phyloP scores from a whole-genome alignment of 2,329 filamentous ascomycete species.

The Fusarium sterilihyphosum region DNA sequence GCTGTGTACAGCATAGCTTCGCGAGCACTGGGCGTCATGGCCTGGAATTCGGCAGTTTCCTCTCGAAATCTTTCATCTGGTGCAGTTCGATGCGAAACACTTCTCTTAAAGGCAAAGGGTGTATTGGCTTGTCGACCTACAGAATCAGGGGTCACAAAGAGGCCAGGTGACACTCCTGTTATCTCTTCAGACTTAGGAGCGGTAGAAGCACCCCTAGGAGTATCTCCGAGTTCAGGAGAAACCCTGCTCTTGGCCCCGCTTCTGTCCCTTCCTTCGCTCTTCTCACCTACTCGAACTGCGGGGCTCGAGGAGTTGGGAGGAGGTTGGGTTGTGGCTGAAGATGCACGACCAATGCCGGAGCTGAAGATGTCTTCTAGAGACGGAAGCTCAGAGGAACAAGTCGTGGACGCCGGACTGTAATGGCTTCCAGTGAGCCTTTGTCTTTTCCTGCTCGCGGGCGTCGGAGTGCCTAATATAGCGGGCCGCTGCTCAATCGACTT shows the following conservation, averaged over 20 bases:
- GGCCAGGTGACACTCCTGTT: background rate
- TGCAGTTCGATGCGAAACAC: fast-evolving
- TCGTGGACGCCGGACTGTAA: background rate
- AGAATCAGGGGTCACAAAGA: background rate
- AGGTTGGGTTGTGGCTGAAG: background rate
- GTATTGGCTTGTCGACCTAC: background rate
- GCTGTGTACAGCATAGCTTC: background rate
- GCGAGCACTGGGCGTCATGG: background rate
- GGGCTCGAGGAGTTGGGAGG: fast-evolving
- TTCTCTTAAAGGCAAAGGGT: background rate
- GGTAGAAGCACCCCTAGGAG: fast-evolving
- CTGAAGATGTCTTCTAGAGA: background rate
- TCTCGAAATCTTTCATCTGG: background rate
- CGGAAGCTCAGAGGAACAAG: background rate
- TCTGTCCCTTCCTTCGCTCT: fast-evolving
- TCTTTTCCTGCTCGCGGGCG: fast-evolving
- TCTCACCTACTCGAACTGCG: fast-evolving
- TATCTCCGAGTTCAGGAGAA: fast-evolving
- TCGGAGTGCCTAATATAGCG: fast-evolving
- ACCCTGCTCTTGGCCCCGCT: fast-evolving
- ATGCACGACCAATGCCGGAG: background rate
- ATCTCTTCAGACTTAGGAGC: background rate
- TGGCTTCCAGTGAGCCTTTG: fast-evolving
- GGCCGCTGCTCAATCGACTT: background rate
- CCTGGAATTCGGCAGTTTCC: background rate